Conservation (phyloP, 768 basidiomycete species). For the Mycena venus region DNA sequence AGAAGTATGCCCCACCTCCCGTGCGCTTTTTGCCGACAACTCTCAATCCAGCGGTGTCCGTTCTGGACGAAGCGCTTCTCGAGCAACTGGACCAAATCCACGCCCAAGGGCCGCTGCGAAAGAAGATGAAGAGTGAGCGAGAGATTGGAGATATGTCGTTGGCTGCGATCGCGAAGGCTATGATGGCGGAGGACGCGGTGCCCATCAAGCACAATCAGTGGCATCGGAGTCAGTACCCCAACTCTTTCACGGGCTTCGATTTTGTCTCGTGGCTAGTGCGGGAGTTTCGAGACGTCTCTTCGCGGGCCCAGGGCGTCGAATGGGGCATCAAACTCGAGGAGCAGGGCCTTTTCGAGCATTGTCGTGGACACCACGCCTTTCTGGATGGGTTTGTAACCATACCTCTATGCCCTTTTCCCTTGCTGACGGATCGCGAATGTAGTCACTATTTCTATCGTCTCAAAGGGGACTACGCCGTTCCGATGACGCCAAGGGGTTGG, state of each 20-base stretch:
- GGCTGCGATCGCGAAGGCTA: slow-evolving; percentile 78
- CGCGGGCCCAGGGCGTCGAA: slow-evolving; percentile 82
- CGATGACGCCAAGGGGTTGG: slow-evolving; percentile 80
- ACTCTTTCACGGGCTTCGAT: slow-evolving; percentile 91
- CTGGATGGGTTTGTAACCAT: slow-evolving; percentile 79
- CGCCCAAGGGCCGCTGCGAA: slow-evolving; percentile 77
- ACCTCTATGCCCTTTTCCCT: neutral
- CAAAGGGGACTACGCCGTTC: slow-evolving; percentile 80
- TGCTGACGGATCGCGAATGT: slow-evolving; percentile 14
- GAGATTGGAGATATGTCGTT: slow-evolving; percentile 78
- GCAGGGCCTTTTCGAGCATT: slow-evolving; percentile 90
- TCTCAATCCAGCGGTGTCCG: slow-evolving; percentile 82
- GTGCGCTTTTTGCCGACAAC: slow-evolving; percentile 89
- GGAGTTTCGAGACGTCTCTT: slow-evolving; percentile 90
- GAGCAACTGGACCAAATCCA: slow-evolving; percentile 87
- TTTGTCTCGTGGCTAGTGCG: slow-evolving; percentile 94
- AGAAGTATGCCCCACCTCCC: slow-evolving; percentile 65
- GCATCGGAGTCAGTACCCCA: slow-evolving; percentile 80
- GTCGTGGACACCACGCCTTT: slow-evolving; percentile 83
- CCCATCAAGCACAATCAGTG: slow-evolving; percentile 89
- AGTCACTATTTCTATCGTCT: slow-evolving; percentile 94
- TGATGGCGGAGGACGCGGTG: slow-evolving; percentile 88
- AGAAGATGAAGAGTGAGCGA: slow-evolving; percentile 85
- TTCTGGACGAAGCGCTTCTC: slow-evolving; percentile 84
- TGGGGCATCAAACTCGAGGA: slow-evolving; percentile 84